These are phyloP conservation scores for Lipomyces yamadae DNA, from an alignment of 805 yeast genomes.

Conservation along the genomic window DNA sequence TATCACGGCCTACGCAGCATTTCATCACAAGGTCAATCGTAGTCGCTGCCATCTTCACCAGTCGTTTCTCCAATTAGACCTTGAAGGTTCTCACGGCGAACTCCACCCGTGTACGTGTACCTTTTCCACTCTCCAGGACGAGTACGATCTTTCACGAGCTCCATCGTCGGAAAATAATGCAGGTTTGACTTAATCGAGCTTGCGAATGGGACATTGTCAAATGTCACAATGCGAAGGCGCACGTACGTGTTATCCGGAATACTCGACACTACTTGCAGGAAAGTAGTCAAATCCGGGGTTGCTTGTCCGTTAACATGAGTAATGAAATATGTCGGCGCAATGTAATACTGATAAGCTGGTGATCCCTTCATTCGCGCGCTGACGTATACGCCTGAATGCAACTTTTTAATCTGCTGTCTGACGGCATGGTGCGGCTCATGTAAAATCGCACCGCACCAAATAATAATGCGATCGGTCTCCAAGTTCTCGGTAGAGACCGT, in stretches of 20 bases:
- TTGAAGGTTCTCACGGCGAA: constrained; percentile 8
- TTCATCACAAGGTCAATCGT: neutral
- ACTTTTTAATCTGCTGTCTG: constrained; percentile 73
- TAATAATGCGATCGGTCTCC: constrained; percentile 67
- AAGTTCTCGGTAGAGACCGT: constrained; percentile 63
- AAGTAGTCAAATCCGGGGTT: constrained; percentile 71
- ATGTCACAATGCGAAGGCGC: constrained; percentile 77
- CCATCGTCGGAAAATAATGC: constrained; percentile 76
- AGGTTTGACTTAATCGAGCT: constrained; percentile 83
- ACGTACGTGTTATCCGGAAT: constrained; percentile 83
- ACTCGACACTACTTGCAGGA: constrained; percentile 65
- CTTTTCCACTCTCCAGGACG: constrained; percentile 27
- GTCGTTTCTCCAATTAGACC: neutral
- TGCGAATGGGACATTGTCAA: constrained; percentile 86
- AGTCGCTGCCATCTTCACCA: constrained; percentile 1
- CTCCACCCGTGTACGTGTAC: constrained; percentile 26
- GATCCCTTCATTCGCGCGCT: constrained; percentile 77
- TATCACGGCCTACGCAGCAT: neutral
- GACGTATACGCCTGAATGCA: constrained; percentile 86
- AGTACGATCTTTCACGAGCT: constrained; percentile 43
- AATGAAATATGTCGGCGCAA: constrained; percentile 79
- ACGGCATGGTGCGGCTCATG: constrained; percentile 95
- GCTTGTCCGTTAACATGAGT: constrained; percentile 84
- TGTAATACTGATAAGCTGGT: constrained; percentile 82
- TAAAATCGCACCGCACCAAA: constrained; percentile 82